Evolutionary conservation across 768 basidiomycete species (phyloP).

Genomic region (Pleurotus tuoliensis): DNA sequence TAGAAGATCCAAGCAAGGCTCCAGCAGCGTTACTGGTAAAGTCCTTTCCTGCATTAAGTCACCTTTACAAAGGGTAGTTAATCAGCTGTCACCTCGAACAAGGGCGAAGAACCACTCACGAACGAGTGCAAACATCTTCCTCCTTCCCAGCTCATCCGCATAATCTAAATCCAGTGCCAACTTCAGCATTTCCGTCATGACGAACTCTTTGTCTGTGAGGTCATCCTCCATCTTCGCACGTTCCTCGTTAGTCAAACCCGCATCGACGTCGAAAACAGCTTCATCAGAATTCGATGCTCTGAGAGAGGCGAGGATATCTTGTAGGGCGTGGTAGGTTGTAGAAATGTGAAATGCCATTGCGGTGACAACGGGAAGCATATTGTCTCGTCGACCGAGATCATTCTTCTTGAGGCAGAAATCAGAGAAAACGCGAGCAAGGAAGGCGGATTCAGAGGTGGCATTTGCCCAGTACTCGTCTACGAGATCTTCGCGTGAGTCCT

Average conservation of each 20-base stretch:
- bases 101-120: conserved; percentile 43
- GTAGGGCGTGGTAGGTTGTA: conserved; percentile 55
- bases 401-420: conserved; percentile 67
- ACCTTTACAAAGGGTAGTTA: conserved; percentile 34
- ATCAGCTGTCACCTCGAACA: not conserved
- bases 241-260: conserved; percentile 26
- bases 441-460: conserved; percentile 71
- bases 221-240: conserved; percentile 42
- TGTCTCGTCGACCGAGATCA: conserved; percentile 61
- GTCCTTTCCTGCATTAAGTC: conserved; percentile 74
- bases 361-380: conserved; percentile 79
- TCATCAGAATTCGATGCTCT: conserved; percentile 20
- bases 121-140: conserved; percentile 84
- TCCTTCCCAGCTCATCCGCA: conserved; percentile 84
- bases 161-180: conserved; percentile 84
- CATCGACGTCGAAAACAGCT: conserved; percentile 5
- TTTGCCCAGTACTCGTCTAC: conserved; percentile 69
- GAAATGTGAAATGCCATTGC: conserved; percentile 75
- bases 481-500: conserved; percentile 1
- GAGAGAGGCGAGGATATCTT: conserved; percentile 16
- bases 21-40: conserved; percentile 67
- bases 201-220: conserved; percentile 50
- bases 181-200: conserved; percentile 78
- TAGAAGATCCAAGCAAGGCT: conserved; percentile 80
- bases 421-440: conserved; percentile 80